These are phyloP conservation scores for Fraxinus greggii DNA, from an alignment of 305 asterid species.

Conservation along the genomic window DNA sequence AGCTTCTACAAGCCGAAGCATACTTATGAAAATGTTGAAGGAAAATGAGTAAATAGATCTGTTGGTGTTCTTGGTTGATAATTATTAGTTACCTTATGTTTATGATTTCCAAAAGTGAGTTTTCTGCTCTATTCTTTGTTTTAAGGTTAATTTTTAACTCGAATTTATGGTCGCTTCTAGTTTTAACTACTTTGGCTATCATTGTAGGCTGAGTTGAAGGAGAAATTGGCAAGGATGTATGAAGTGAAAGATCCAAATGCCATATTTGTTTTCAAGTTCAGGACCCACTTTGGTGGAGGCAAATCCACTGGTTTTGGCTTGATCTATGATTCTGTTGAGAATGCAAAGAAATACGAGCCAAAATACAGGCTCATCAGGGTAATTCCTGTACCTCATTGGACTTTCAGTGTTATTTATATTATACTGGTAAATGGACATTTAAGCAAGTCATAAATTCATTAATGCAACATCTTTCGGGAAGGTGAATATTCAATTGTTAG, in stretches of 20 bases:
- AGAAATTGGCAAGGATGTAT: slow-evolving; percentile 34
- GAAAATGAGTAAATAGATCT: not conserved
- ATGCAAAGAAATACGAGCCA: slow-evolving; percentile 35
- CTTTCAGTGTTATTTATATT: not conserved
- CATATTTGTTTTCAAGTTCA: slow-evolving; percentile 34
- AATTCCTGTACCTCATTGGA: not conserved
- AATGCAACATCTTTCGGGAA: not conserved
- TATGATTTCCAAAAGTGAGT: not conserved
- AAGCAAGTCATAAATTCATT: not conserved
- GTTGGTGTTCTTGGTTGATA: not conserved
- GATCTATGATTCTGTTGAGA: slow-evolving; percentile 34
- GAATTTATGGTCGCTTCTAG: not conserved
- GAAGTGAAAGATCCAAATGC: slow-evolving; percentile 35
- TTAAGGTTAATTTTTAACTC: not conserved
- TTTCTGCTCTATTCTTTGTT: not conserved
- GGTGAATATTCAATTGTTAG: not conserved
- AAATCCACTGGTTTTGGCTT: slow-evolving; percentile 38
- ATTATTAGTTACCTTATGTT: not conserved
- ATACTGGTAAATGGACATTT: not conserved
- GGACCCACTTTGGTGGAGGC: slow-evolving; percentile 37
- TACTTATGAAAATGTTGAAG: not conserved
- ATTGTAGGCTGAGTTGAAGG: slow-evolving; percentile 33
- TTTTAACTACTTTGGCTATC: slow-evolving; percentile 1
- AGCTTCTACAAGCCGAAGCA: not conserved
- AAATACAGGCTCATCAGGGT: slow-evolving; percentile 39